These are phyloP conservation scores for Termitomyces sp. DNA, from an alignment of 768 basidiomycete species.

Conservation along the genomic window DNA sequence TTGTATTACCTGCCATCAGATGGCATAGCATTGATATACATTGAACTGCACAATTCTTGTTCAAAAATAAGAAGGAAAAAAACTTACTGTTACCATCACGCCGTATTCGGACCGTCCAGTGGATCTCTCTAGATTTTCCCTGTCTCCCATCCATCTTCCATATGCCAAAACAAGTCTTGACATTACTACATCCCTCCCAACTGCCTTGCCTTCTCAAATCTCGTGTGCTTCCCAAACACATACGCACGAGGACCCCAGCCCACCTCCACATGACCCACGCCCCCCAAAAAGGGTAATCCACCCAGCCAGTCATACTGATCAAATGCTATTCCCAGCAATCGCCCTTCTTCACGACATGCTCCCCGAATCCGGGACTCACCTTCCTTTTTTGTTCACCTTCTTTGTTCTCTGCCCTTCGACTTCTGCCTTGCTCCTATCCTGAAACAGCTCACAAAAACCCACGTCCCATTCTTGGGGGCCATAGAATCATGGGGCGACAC, in stretches of 20 bases:
- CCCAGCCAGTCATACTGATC: slow-evolving; percentile 18
- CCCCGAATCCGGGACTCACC: slow-evolving; percentile 5
- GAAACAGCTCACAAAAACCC: neutral
- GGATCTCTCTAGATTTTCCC: neutral
- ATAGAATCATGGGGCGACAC: neutral
- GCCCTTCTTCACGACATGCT: slow-evolving; percentile 8
- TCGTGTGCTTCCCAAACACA: neutral
- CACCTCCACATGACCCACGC: slow-evolving; percentile 12
- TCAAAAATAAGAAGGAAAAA: too few relatives aligned
- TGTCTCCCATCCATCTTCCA: neutral
- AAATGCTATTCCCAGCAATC: slow-evolving; percentile 11
- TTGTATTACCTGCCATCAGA: slow-evolving; percentile 14
- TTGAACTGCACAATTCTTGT: slow-evolving; percentile 1
- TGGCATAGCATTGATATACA: slow-evolving; percentile 8
- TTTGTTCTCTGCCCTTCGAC: neutral
- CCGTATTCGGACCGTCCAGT: neutral
- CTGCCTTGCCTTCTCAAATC: neutral
- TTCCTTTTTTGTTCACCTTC: slow-evolving; percentile 12
- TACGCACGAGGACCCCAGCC: slow-evolving; percentile 4
- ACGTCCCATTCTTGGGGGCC: neutral
- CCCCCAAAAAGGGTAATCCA: neutral
- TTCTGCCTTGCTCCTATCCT: slow-evolving; percentile 7
- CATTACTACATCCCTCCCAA: neutral
- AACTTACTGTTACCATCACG: neutral
- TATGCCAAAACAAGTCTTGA: slow-evolving; percentile 2